phyloP scores from a whole-genome alignment of 129 eudicot genomes.

The Pittosporum tobira region DNA sequence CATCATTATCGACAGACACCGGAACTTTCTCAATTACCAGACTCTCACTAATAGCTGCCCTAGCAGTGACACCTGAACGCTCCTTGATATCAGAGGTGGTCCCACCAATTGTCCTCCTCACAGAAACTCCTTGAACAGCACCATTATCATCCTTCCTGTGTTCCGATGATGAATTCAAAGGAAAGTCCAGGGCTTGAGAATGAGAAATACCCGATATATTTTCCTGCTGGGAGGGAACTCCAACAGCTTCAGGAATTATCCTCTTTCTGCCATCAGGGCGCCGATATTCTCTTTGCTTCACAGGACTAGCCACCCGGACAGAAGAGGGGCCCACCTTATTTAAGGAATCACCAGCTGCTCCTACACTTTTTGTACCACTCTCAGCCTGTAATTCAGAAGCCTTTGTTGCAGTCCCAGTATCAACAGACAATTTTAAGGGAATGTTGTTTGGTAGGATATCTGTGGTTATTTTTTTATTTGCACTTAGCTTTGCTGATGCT shows the following conservation, averaged over 20 bases:
- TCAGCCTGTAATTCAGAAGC: slow-evolving; percentile 35
- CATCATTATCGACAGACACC: slow-evolving; percentile 45
- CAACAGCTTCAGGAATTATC: slow-evolving; percentile 92
- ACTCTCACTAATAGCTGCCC: slow-evolving; percentile 79
- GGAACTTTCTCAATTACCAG: slow-evolving; percentile 84
- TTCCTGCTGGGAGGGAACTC: slow-evolving; percentile 59
- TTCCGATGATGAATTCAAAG: slow-evolving; percentile 38
- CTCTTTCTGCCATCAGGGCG: slow-evolving; percentile 96
- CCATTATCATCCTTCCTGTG: slow-evolving; percentile 27
- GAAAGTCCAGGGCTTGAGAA: slow-evolving; percentile 41
- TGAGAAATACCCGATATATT: slow-evolving; percentile 34
- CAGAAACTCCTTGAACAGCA: slow-evolving; percentile 42
- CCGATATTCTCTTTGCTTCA: slow-evolving; percentile 91
- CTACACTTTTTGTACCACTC: slow-evolving; percentile 36
- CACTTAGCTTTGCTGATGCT: slow-evolving; percentile 49
- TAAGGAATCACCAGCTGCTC: slow-evolving; percentile 28
- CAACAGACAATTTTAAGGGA: slow-evolving; percentile 40
- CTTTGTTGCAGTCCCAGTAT: slow-evolving; percentile 29
- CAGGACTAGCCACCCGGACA: slow-evolving; percentile 60
- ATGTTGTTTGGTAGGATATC: slow-evolving; percentile 24
- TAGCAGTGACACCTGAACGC: slow-evolving; percentile 67
- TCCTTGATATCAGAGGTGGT: slow-evolving; percentile 39
- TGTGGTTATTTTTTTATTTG: slow-evolving; percentile 43
- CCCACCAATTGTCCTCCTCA: slow-evolving; percentile 47
- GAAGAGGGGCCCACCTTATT: slow-evolving; percentile 34